These are phyloP conservation scores for Monarda citriodora DNA, from an alignment of 305 asterid genomes.

Conservation along the genomic window DNA sequence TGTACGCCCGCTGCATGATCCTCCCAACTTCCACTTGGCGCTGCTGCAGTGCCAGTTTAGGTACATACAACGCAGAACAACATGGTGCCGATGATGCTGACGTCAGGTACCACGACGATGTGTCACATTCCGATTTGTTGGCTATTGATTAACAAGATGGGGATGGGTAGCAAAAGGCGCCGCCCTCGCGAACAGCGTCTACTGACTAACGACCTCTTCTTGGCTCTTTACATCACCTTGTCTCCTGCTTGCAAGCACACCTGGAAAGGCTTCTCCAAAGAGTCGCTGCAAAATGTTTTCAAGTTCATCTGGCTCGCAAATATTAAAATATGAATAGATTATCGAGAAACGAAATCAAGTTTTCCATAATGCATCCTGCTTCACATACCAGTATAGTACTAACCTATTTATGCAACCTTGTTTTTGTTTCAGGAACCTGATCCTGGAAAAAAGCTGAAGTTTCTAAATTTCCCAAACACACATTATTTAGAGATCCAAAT, in stretches of 20 bases:
- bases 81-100: constrained; percentile 56
- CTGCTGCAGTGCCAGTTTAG: constrained; percentile 61
- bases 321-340: no score
- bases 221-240: constrained; percentile 32
- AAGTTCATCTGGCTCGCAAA: constrained; percentile 49
- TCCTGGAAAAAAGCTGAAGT: no score
- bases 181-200: constrained; percentile 51
- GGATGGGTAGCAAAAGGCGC: constrained; percentile 55
- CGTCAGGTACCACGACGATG: constrained; percentile 44
- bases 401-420: constrained; percentile 69
- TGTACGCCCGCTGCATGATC: constrained; percentile 49
- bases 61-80: constrained; percentile 58
- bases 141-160: constrained; percentile 34
- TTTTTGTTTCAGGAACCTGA: no score
- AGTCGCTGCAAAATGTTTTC: constrained; percentile 37
- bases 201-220: constrained; percentile 44
- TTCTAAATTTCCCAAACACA: no score
- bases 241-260: constrained; percentile 43
- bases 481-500: no score
- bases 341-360: constrained; percentile 89
- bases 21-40: constrained; percentile 53
- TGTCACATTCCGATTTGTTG: constrained; percentile 35
- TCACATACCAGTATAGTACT: constrained; percentile 95
- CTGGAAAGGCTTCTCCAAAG: constrained; percentile 42
- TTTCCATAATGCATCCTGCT: constrained; percentile 99